phyloP scores from a whole-genome alignment of 2,329 filamentous ascomycete genomes.

The Orbilia blumenaviensis region DNA sequence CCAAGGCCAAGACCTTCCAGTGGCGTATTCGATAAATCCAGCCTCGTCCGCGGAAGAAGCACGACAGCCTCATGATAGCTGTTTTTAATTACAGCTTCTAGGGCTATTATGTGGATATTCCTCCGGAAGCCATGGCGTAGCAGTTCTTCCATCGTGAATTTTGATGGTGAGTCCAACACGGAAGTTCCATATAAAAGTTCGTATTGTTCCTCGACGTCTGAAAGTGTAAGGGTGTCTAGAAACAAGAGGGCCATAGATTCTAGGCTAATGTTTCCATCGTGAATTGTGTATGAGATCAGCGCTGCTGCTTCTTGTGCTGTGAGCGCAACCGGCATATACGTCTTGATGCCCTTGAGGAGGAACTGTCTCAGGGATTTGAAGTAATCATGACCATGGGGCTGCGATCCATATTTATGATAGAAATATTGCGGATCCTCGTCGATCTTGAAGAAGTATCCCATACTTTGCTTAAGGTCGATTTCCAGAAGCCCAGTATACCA shows the following conservation, averaged over 20 bases:
- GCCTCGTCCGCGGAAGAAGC: background rate
- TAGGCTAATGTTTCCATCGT: background rate
- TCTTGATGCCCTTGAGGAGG: background rate
- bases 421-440: background rate
- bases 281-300: background rate
- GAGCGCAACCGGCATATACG: background rate
- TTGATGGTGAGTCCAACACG: background rate
- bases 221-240: background rate
- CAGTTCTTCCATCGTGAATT: background rate
- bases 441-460: conserved; percentile 18
- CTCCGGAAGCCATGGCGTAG: conserved; percentile 6
- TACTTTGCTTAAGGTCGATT: background rate
- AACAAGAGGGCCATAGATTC: background rate
- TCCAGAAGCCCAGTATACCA: conserved; percentile 18
- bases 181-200: background rate
- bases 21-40: background rate
- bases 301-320: background rate
- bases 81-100: conserved; percentile 8
- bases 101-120: background rate
- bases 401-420: background rate
- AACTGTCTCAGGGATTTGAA: background rate
- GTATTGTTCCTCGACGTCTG: background rate
- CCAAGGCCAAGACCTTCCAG: background rate
- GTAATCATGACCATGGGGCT: background rate
- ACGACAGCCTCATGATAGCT: background rate